Percentiles rank a stretch among this genome's conserved stretches.
phyloP scores from a whole-genome alignment of 2,329 filamentous ascomycete genomes.

The Volutella citrinella region DNA sequence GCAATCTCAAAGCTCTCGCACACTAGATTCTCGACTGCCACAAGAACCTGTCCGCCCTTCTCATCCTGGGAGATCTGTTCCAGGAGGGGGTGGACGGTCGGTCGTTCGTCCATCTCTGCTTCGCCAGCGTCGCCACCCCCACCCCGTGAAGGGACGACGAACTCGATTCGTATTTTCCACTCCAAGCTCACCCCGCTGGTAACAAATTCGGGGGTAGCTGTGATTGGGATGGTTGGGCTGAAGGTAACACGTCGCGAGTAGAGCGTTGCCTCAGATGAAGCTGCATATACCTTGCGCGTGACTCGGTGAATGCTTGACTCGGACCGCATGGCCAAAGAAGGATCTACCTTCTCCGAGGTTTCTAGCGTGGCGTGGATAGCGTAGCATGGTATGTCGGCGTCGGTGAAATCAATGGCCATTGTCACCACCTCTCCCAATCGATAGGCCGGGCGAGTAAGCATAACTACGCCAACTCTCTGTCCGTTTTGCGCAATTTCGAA shows the following conservation, averaged over 20 bases:
- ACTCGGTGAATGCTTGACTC: constrained; percentile 83
- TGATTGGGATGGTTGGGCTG: constrained; percentile 75
- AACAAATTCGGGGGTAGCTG: constrained; percentile 85
- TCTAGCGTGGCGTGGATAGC: constrained; percentile 82
- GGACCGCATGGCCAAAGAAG: constrained; percentile 77
- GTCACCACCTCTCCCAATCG: constrained; percentile 84
- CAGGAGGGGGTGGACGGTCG: constrained; percentile 51
- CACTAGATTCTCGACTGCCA: constrained; percentile 72
- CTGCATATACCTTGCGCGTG: constrained; percentile 77
- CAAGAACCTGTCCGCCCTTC: constrained; percentile 68
- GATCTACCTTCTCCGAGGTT: constrained; percentile 79
- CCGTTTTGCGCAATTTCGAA: constrained; percentile 95
- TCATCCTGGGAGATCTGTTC: constrained; percentile 80
- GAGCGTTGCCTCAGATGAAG: constrained; percentile 76
- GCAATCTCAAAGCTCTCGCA: constrained; percentile 91
- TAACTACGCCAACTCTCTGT: constrained; percentile 86
- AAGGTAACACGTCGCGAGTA: constrained; percentile 80
- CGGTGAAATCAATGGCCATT: constrained; percentile 78
- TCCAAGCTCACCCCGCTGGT: constrained; percentile 84
- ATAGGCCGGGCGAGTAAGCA: constrained; percentile 84
- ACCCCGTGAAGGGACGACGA: constrained; percentile 69
- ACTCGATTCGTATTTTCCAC: constrained; percentile 89
- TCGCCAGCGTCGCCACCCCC: constrained; percentile 16
- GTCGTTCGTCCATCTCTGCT: no score
- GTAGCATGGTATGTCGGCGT: constrained; percentile 78